A percentile compares a stretch with the other conserved stretches of the same genome.
phyloP scores from a whole-genome alignment of 306 rosid species.

The Mimosa bimucronata region DNA sequence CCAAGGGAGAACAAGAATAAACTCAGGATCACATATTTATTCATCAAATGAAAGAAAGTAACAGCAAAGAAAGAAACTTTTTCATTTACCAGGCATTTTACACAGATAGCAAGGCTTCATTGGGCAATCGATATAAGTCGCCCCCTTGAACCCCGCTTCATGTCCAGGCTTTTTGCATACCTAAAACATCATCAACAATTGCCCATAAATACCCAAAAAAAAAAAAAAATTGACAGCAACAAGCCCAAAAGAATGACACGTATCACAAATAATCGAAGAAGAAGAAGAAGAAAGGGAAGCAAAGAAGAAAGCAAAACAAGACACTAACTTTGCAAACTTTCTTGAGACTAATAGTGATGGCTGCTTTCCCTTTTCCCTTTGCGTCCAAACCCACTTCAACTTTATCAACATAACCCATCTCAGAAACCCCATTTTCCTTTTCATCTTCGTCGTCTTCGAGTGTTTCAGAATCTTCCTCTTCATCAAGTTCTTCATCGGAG shows the following conservation, averaged over 20 bases:
- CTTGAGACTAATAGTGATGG: slow-evolving; percentile 66
- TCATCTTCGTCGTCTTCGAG: slow-evolving; percentile 18
- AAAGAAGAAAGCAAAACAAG: not conserved
- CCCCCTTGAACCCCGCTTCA: slow-evolving; percentile 96
- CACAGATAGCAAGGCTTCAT: slow-evolving; percentile 99
- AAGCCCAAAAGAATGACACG: not conserved
- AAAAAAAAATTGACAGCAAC: not conserved
- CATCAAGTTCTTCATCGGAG: slow-evolving; percentile 62
- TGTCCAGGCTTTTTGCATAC: slow-evolving; percentile 93
- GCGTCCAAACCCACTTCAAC: slow-evolving; percentile 46
- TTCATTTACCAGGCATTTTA: slow-evolving; percentile 76
- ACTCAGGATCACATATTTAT: not conserved
- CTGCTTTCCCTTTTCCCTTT: slow-evolving; percentile 63
- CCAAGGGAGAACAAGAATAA: not conserved
- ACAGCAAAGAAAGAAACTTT: not conserved
- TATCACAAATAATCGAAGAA: too few relatives aligned
- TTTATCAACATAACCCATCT: slow-evolving; percentile 38
- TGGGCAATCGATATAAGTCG: slow-evolving; percentile 95
- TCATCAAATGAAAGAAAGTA: not conserved
- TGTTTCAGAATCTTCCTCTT: slow-evolving; percentile 30
- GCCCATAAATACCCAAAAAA: slow-evolving; percentile 28
- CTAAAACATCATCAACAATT: slow-evolving; percentile 42
- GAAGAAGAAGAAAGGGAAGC: not conserved
- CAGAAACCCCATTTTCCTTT: slow-evolving; percentile 34
- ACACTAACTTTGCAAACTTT: slow-evolving; percentile 80